Percentiles rank a stretch among this genome's conserved stretches.
phyloP scores from a whole-genome alignment of 345 rosid species.

The Salix exigua region DNA sequence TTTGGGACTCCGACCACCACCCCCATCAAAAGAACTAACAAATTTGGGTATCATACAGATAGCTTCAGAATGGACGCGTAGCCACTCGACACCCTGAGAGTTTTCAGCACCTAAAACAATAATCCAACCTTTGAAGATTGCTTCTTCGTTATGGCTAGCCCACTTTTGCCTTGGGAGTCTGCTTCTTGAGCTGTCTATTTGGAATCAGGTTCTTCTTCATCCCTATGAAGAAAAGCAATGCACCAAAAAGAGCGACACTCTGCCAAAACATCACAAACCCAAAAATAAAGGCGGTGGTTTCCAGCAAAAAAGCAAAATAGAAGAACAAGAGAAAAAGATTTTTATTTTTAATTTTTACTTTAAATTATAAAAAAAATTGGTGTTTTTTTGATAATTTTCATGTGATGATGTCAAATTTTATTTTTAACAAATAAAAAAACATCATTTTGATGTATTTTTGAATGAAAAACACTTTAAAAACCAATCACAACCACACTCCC shows the following conservation, averaged over 20 bases:
- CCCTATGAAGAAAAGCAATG: slow-evolving; percentile 78
- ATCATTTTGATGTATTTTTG: too few relatives aligned
- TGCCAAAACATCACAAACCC: slow-evolving; percentile 27
- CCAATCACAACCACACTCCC: too few relatives aligned
- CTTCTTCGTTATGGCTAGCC: slow-evolving; percentile 1
- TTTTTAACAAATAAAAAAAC: too few relatives aligned
- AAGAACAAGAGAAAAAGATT: not conserved
- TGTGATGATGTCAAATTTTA: too few relatives aligned
- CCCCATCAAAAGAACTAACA: not conserved
- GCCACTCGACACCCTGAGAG: slow-evolving; percentile 2
- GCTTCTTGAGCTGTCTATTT: slow-evolving; percentile 59
- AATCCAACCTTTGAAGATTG: not conserved
- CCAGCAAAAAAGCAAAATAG: not conserved
- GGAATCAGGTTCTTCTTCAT: slow-evolving; percentile 84
- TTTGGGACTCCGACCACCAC: not conserved
- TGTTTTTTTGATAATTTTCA: too few relatives aligned
- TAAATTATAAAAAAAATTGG: too few relatives aligned
- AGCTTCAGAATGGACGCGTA: slow-evolving; percentile 1
- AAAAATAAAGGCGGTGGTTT: not conserved
- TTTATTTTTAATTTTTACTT: too few relatives aligned
- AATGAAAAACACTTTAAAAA: too few relatives aligned
- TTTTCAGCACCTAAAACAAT: slow-evolving; percentile 1
- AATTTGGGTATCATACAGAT: not conserved
- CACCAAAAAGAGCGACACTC: slow-evolving; percentile 81
- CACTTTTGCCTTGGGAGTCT: slow-evolving; percentile 22